A percentile compares a stretch with the other conserved stretches of the same genome.
Conservation (phyloP, 2,329 filamentous ascomycete species). For the Clonostachys byssicola region DNA sequence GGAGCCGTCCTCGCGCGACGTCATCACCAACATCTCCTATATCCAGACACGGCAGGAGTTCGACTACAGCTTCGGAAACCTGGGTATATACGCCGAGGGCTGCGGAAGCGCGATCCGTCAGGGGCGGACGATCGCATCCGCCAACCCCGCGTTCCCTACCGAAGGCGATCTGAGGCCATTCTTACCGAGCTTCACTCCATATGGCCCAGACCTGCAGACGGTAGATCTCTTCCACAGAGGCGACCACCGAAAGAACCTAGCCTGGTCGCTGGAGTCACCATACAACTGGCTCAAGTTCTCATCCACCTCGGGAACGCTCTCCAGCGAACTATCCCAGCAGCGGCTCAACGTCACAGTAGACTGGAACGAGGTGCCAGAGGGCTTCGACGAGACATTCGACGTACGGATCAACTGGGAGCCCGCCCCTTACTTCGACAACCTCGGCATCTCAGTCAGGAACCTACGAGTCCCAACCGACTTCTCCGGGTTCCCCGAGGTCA, state of each 20-base stretch:
- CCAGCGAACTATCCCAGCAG: conserved; percentile 2
- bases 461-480: conserved; percentile 3
- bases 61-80: conserved; percentile 41
- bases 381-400: conserved; percentile 10
- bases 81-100: conserved; percentile 61
- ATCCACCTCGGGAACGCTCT: not conserved
- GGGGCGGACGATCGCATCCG: conserved; percentile 37
- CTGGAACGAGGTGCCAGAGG: conserved; percentile 30
- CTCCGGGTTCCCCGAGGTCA: conserved; percentile 9
- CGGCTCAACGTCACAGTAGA: conserved; percentile 39
- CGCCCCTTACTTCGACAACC: conserved; percentile 5
- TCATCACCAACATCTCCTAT: conserved; percentile 44
- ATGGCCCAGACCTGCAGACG: conserved; percentile 34
- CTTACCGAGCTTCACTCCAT: conserved; percentile 32
- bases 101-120: conserved; percentile 63
- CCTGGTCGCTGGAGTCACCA: conserved; percentile 6
- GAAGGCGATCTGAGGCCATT: conserved; percentile 8
- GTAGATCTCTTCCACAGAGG: conserved; percentile 45
- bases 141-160: conserved; percentile 32
- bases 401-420: conserved; percentile 1
- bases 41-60: conserved; percentile 17
- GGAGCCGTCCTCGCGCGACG: conserved; percentile 60
- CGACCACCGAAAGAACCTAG: conserved; percentile 17
- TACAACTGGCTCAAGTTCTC: conserved; percentile 2
- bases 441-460: conserved; percentile 7